These are phyloP conservation scores for Tetragonia tetragonoides DNA, from an alignment of 148 eudicot genomes.

Conservation along the genomic window DNA sequence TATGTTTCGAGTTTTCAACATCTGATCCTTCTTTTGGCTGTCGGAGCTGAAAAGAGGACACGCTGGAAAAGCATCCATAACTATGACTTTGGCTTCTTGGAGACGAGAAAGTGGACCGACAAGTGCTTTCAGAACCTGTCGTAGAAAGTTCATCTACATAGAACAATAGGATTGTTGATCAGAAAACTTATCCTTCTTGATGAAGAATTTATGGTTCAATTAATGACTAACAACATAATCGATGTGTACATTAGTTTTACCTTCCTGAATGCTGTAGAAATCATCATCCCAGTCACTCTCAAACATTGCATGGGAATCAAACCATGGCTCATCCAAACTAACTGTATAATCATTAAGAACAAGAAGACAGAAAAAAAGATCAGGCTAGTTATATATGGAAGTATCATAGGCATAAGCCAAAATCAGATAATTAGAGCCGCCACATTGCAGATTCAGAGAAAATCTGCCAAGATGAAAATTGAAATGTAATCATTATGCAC, in stretches of 20 bases:
- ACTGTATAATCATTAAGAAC: conserved; percentile 23
- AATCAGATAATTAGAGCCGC: not conserved
- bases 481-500: too few species aligned
- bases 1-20: conserved; percentile 7
- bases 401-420: not conserved
- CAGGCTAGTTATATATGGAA: too few species aligned
- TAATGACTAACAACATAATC: not conserved
- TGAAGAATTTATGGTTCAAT: not conserved
- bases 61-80: conserved; percentile 29
- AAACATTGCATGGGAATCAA: conserved; percentile 45
- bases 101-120: conserved; percentile 48
- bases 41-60: conserved; percentile 16
- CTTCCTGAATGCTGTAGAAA: conserved; percentile 75
- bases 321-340: conserved; percentile 63
- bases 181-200: not conserved
- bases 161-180: not conserved
- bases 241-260: conserved; percentile 21
- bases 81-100: conserved; percentile 51
- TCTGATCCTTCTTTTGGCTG: conserved; percentile 11
- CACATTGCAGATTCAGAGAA: not conserved
- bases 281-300: conserved; percentile 73
- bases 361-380: not conserved
- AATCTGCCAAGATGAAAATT: too few species aligned
- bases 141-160: conserved; percentile 57
- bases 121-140: conserved; percentile 40